Percentiles rank a stretch among this genome's conserved stretches.
phyloP scores from a whole-genome alignment of 2,329 filamentous ascomycete species.

The Emmonsia crescens region DNA sequence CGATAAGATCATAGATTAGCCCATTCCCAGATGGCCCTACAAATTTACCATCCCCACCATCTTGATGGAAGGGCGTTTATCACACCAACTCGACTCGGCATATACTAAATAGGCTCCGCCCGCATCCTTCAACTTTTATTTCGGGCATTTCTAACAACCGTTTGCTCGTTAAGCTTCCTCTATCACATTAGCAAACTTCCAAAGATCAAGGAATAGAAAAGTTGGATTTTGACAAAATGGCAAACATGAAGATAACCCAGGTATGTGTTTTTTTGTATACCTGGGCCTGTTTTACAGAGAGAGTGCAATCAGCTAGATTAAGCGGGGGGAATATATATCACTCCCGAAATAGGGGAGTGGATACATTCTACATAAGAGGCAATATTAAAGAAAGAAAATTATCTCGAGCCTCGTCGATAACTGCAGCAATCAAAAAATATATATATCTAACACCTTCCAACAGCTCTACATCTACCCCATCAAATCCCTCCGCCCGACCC shows the following conservation, averaged over 20 bases:
- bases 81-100: neutral
- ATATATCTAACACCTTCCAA: neutral
- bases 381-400: neutral
- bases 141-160: neutral
- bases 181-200: neutral
- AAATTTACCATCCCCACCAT: too few species aligned
- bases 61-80: neutral
- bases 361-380: neutral
- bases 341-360: neutral
- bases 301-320: neutral
- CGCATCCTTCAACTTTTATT: neutral
- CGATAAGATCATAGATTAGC: neutral
- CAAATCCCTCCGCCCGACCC: constrained; percentile 57
- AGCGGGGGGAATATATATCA: neutral
- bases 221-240: neutral
- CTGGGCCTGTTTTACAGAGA: neutral
- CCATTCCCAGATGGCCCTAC: too few species aligned
- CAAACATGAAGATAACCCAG: constrained; percentile 25
- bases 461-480: constrained; percentile 64
- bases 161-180: neutral
- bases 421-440: neutral
- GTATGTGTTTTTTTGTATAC: constrained; percentile 13
- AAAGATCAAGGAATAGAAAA: neutral
- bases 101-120: too few species aligned
- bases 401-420: neutral